Conservation (phyloP, 2,329 filamentous ascomycete genomes). For the Hymenoscyphus infarciens region DNA sequence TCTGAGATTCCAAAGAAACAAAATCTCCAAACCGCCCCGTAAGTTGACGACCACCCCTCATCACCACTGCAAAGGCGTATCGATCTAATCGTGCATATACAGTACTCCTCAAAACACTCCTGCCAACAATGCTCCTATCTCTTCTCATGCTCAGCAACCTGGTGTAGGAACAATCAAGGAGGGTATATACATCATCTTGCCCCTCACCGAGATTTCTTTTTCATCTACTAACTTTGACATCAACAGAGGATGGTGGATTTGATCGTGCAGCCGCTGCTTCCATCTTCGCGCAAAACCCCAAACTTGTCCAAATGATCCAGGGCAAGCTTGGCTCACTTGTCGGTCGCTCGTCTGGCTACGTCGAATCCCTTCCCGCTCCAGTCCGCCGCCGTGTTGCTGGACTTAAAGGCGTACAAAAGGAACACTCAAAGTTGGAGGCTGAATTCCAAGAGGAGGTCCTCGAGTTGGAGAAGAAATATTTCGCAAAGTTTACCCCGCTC, state of each 20-base stretch:
- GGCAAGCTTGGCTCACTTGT: slow-evolving; percentile 91
- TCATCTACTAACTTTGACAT: slow-evolving; percentile 21
- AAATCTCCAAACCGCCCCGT: slow-evolving; percentile 57
- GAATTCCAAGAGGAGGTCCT: slow-evolving; percentile 98
- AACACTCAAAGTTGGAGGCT: slow-evolving; percentile 96
- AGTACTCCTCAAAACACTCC: slow-evolving; percentile 99
- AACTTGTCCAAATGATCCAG: slow-evolving; percentile 95
- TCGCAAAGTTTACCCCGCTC: slow-evolving; percentile 95
- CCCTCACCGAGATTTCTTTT: slow-evolving; percentile 30
- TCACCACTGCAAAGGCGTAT: slow-evolving; percentile 12
- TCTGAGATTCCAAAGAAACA: slow-evolving; percentile 64
- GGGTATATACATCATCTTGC: slow-evolving; percentile 58
- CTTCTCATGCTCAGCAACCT: slow-evolving; percentile 93
- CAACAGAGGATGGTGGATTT: slow-evolving; percentile 67
- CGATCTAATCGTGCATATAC: slow-evolving; percentile 32
- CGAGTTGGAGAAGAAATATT: slow-evolving; percentile 98
- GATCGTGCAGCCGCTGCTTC: slow-evolving; percentile 83
- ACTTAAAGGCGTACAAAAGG: slow-evolving; percentile 96
- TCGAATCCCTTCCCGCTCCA: slow-evolving; percentile 86
- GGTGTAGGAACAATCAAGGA: slow-evolving; percentile 94
- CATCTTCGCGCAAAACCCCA: slow-evolving; percentile 93
- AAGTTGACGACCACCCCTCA: slow-evolving; percentile 39
- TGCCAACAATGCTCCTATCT: slow-evolving; percentile 91
- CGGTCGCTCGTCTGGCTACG: slow-evolving; percentile 93
- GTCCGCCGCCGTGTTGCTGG: slow-evolving; percentile 93